Evolutionary conservation across 306 rosid species (phyloP), one percentile per base, ranked within the genome.

Genomic region (Castanospermum australe): DNA sequence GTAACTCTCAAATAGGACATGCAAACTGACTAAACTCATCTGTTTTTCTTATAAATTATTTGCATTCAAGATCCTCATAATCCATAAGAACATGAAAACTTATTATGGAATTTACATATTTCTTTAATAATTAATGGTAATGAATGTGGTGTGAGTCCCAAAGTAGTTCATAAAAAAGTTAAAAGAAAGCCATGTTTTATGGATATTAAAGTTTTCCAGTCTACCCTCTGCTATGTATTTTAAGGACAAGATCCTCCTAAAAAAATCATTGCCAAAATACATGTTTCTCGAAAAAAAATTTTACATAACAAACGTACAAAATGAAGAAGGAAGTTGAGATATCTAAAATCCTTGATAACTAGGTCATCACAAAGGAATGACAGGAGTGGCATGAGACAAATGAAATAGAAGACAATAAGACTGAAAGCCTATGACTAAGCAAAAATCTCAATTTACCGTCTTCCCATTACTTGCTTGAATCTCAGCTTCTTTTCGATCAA

Each of bases 401-500:
- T 52, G 77, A 75, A 88, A 69, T 61, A 55, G 25, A 79, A 65
- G 17, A n/a, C 0, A 38, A 20, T 24, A 32, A 38, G 50, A 62
- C 8, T 24, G 75, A 67, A 68, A 54, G 69, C 32, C 7, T 39
- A 18, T 71, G 15, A 71, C 42, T 25, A 0, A 21, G 24, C 50
- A 52, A 71, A 62, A 69, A 79, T 77, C 68, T 80, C 63, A 15
- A 71, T 60, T 64, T 88, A 95, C 99, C 90, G 15, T 84, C 55
- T 80, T 87, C 75, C 80, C 97, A 56, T 82, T 33, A 76, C 90
- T 88, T 50, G 90, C 79, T 82, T 89, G 88, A 81, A 95, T 86
- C 88, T 87, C 97, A 70, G 93, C 98, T 33, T 91, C 92, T 14
- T 90, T 92, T 74, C 96, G 95, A 76, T 63, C 81, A 52, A 95